These are phyloP conservation scores for Podospora bellae-mahoneyi DNA, from an alignment of 495 filamentous ascomycete species.

Conservation along the genomic window DNA sequence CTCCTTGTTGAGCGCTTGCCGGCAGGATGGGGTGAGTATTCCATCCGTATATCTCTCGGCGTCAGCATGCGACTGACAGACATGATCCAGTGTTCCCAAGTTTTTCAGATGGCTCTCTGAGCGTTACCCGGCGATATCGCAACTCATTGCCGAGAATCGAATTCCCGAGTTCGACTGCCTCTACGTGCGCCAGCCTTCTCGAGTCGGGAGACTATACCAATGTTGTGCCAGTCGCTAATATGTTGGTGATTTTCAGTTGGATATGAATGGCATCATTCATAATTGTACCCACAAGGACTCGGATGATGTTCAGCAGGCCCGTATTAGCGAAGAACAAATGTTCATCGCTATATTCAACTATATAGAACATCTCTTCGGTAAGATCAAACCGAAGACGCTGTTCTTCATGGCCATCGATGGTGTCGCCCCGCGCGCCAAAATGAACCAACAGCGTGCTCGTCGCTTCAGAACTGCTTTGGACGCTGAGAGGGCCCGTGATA, in stretches of 20 bases:
- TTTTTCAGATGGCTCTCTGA: conserved; percentile 93
- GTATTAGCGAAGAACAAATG: conserved; percentile 96
- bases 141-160: conserved; percentile 97
- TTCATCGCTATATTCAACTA: conserved; percentile 99
- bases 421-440: conserved; percentile 96
- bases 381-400: conserved; percentile 95
- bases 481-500: conserved; percentile 81
- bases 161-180: conserved; percentile 99
- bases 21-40: conserved; percentile 32
- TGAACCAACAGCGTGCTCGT: conserved; percentile 97
- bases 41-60: background rate
- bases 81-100: conserved; percentile 85
- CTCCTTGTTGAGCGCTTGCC: conserved; percentile 11
- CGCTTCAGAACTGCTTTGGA: conserved; percentile 94
- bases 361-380: conserved; percentile 97
- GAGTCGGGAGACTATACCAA: background rate
- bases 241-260: conserved; percentile 50
- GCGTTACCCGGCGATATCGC: conserved; percentile 97
- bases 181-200: conserved; percentile 56
- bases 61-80: conserved; percentile 10
- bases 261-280: conserved; percentile 99
- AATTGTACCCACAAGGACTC: conserved; percentile 98
- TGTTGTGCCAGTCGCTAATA: conserved; percentile 23
- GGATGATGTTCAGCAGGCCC: conserved; percentile 81
- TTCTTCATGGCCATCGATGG: conserved; percentile 99